Percentiles rank a stretch among this genome's conserved stretches.
phyloP scores from a whole-genome alignment of 768 basidiomycete species.

The Suillus placidus region DNA sequence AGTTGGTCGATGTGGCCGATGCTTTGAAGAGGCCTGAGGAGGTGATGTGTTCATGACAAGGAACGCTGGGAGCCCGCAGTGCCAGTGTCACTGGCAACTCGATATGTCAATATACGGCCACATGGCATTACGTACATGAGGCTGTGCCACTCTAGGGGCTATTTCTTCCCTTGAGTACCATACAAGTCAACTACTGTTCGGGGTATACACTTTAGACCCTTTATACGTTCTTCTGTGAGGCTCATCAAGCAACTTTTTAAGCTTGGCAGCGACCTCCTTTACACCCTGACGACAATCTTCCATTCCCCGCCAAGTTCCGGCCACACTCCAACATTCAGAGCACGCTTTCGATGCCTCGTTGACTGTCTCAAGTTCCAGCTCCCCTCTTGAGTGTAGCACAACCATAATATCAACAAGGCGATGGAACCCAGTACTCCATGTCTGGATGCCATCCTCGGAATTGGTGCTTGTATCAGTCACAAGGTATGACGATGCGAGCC shows the following conservation, averaged over 20 bases:
- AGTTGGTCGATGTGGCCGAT: conserved; percentile 17
- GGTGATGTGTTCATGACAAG: neutral
- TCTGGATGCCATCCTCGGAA: conserved; percentile 52
- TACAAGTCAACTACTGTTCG: conserved; percentile 21
- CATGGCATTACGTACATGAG: conserved; percentile 12
- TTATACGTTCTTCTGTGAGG: conserved; percentile 34
- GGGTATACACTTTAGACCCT: conserved; percentile 36
- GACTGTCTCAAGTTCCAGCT: conserved; percentile 78
- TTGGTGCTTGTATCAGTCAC: conserved; percentile 72
- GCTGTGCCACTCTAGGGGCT: conserved; percentile 1
- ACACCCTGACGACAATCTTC: conserved; percentile 67
- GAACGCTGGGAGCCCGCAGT: neutral
- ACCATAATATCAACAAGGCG: conserved; percentile 72
- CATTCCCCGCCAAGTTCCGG: conserved; percentile 68
- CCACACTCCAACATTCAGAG: conserved; percentile 80
- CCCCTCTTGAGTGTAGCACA: conserved; percentile 65
- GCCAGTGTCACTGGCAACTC: too few species aligned
- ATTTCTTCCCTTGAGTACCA: conserved; percentile 3
- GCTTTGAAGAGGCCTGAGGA: neutral
- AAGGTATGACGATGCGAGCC: conserved; percentile 77
- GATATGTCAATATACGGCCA: neutral
- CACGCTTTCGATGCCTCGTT: conserved; percentile 62
- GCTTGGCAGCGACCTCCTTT: conserved; percentile 57
- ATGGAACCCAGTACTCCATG: conserved; percentile 71
- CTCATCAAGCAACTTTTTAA: conserved; percentile 51